phyloP scores from a whole-genome alignment of 805 yeast species.

The Sugiyamaella mastotermitis region DNA sequence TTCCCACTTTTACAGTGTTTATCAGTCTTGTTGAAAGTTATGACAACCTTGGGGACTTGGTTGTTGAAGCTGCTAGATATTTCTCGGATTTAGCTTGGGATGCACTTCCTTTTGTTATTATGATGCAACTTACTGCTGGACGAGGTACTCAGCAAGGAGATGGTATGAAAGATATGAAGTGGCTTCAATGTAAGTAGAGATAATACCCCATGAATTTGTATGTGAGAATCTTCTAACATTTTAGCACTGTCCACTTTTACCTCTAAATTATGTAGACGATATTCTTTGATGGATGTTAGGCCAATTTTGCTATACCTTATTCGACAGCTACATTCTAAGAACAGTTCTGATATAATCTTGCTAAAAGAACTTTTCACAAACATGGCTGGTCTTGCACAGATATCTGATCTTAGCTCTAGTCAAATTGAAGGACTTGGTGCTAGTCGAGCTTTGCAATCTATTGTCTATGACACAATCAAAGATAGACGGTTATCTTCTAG shows the following conservation, averaged over 20 bases:
- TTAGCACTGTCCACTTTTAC: slow-evolving; percentile 71
- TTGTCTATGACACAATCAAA: slow-evolving; percentile 52
- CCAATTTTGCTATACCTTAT: slow-evolving; percentile 57
- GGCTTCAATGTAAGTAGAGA: slow-evolving; percentile 54
- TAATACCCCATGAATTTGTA: background rate
- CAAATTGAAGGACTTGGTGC: slow-evolving; percentile 65
- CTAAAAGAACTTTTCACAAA: slow-evolving; percentile 59
- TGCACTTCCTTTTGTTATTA: slow-evolving; percentile 63
- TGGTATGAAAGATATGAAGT: slow-evolving; percentile 73
- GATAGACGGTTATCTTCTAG: slow-evolving; percentile 47
- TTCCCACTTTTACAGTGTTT: slow-evolving; percentile 65
- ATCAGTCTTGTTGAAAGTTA: slow-evolving; percentile 85
- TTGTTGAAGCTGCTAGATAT: slow-evolving; percentile 71
- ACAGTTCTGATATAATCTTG: slow-evolving; percentile 55
- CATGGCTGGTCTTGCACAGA: slow-evolving; percentile 76
- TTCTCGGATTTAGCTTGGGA: slow-evolving; percentile 83
- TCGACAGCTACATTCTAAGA: slow-evolving; percentile 57
- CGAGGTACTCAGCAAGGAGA: slow-evolving; percentile 64
- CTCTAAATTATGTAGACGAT: slow-evolving; percentile 58
- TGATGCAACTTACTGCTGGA: slow-evolving; percentile 65
- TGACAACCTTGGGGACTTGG: slow-evolving; percentile 72
- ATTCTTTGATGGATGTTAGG: slow-evolving; percentile 50
- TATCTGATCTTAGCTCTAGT: slow-evolving; percentile 56
- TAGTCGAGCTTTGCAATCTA: slow-evolving; percentile 49
- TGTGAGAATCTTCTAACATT: background rate